Conservation (phyloP, 2,329 filamentous ascomycete species). For the Colletotrichum coccodes region DNA sequence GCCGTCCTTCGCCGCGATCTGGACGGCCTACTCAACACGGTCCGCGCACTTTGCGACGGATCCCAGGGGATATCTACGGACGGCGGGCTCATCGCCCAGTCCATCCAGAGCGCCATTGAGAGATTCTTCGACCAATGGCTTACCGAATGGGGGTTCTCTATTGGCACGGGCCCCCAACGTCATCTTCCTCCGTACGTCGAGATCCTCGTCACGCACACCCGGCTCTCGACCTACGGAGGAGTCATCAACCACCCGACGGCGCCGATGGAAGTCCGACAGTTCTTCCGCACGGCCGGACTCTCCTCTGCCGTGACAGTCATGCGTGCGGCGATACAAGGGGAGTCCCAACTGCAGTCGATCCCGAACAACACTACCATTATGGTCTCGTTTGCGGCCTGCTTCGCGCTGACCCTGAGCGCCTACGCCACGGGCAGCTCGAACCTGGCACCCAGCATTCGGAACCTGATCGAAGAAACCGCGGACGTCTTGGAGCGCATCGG, state of each 20-base stretch:
- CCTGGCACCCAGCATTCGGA: slow-evolving; percentile 70
- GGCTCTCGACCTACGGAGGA: slow-evolving; percentile 78
- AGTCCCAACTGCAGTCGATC: slow-evolving; percentile 77
- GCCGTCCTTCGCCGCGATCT: slow-evolving; percentile 75
- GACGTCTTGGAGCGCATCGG: slow-evolving; percentile 77
- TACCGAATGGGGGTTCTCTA: slow-evolving; percentile 68
- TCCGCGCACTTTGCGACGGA: slow-evolving; percentile 69
- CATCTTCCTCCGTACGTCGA: slow-evolving; percentile 78
- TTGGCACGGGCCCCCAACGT: slow-evolving; percentile 64
- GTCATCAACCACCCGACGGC: slow-evolving; percentile 81
- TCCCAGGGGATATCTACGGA: slow-evolving; percentile 59
- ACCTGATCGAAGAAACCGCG: slow-evolving; percentile 75
- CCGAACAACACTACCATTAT: slow-evolving; percentile 83
- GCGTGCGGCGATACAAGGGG: slow-evolving; percentile 78
- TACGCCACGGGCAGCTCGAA: slow-evolving; percentile 66
- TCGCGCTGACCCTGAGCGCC: slow-evolving; percentile 72
- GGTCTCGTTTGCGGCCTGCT: slow-evolving; percentile 80
- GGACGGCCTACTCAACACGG: slow-evolving; percentile 65
- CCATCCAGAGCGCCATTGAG: slow-evolving; percentile 70
- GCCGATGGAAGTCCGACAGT: slow-evolving; percentile 75
- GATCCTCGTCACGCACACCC: slow-evolving; percentile 78
- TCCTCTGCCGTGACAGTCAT: slow-evolving; percentile 80
- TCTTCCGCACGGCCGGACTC: slow-evolving; percentile 77
- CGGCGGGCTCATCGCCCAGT: slow-evolving; percentile 64
- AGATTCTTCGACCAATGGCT: slow-evolving; percentile 75